Base-by-base conservation (phyloP, 163 green algal species). In the Scenedesmus sp. region DNA sequence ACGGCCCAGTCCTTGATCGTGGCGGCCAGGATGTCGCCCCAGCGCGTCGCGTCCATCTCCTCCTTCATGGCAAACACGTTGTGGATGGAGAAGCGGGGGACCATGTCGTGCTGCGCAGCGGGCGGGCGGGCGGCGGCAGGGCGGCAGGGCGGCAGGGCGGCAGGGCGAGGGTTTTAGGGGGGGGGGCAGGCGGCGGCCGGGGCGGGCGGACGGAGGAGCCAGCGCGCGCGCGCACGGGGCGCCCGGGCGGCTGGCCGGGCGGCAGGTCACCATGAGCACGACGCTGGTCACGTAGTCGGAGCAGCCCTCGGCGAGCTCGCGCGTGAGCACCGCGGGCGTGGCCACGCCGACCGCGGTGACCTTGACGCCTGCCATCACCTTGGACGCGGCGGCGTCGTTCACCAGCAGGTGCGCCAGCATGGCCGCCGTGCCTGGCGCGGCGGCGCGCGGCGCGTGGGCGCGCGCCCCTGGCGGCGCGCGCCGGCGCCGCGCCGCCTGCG, bases 31-130 rank as follows among this genome's bases (percentile, higher is more conserved):
- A 75, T 53, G 34, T 82, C 75, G 20, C 63, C 75, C 75, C 75
- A 82, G 13, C 69, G 39, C 0, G 63, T 82, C 17, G 48, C 63
- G 51, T 82, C 75, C 75, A 82, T 75, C 22, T 82, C 74, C 10
- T 75, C 50, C 31, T 82, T 82, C 36, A 75, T 63, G 1, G 26
- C 34, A 50, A 82, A 82, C 26, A 82, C 74, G 45, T 82, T 82
- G 36, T 82, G 39, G 75, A 82, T 82, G 48, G 54, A 72, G 75
- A 82, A 82, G 26, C 75, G 63, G 0, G 75, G 75, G 6, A 82
- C 75, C 34, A 82, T 29, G 51, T 82, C 75, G 18, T 82, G 75
- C 75, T 75, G 63, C 48, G 0, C 34, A 60, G 44, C 22, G 34
- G 36, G 9, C 54, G 39, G 11, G 42, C 18, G 4, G 62, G 34